These are phyloP conservation scores for Parathielavia appendiculata DNA, from an alignment of 495 filamentous ascomycete genomes.

Conservation along the genomic window DNA sequence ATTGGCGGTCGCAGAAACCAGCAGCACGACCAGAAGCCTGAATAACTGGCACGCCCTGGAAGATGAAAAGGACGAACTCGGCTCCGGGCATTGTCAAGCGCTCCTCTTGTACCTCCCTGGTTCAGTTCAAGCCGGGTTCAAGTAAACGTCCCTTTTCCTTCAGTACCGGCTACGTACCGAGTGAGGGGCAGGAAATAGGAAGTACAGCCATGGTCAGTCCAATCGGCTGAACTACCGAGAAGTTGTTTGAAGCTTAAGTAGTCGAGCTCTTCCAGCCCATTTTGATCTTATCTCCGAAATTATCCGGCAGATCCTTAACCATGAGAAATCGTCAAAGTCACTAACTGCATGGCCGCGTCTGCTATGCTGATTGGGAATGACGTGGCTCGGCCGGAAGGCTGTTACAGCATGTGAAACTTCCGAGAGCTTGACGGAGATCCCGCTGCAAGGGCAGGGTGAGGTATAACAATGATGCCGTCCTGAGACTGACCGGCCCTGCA, in stretches of 20 bases:
- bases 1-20: too few species aligned
- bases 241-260: background rate
- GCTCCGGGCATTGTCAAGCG: too few species aligned
- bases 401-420: constrained; percentile 14
- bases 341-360: background rate
- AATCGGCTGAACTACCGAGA: background rate
- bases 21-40: too few species aligned
- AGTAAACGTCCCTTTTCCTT: too few species aligned
- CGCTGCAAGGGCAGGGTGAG: background rate
- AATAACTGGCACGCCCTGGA: too few species aligned
- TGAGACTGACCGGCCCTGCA: background rate
- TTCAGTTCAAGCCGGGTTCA: too few species aligned
- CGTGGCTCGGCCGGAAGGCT: constrained; percentile 4
- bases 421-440: constrained; percentile 7
- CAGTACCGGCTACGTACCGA: too few species aligned
- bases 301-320: background rate
- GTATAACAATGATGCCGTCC: background rate
- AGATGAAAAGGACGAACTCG: too few species aligned
- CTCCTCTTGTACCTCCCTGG: too few species aligned
- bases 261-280: background rate
- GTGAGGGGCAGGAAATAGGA: too few species aligned
- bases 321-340: background rate
- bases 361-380: constrained; percentile 3
- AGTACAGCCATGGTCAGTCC: too few species aligned
- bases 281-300: background rate